Base-by-base conservation (phyloP, 2,329 filamentous ascomycete genomes). In the Sporothrix sp. region DNA sequence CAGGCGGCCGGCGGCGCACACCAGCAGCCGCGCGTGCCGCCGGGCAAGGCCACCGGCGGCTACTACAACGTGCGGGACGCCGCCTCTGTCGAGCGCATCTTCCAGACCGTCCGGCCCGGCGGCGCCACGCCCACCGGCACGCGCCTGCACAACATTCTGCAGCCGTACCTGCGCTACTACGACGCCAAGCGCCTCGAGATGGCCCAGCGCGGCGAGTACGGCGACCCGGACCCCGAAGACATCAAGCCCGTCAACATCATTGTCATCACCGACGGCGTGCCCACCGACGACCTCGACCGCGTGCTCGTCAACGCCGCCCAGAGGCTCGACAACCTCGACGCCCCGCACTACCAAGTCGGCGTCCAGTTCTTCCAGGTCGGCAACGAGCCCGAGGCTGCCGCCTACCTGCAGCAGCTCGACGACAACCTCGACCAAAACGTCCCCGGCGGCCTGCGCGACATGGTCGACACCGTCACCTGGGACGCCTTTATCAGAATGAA, bases 321-420 rank as follows among this genome's bases (percentile, higher is more conserved):
- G 64, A 81, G 79, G 61, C 76, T 97, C 28, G 84, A 93, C 60
- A 66, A 66, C 47, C 64, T 85, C 7, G 74, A 82, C 8, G 88
- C 88, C 0, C 80, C 84, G 4, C 75, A 82, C 1, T 85, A 85
- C 72, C 93, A 97, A 69, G 72, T 96, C 8, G 91, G 91, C 30
- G 80, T 97, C 51, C 91, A 97, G 65, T 97, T 97, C 71, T 95
- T 97, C 72, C 91, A 96, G 67, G 85, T 97, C 39, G 91, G 93
- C 51, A 74, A 28, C 45, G 87, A 95, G 58, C 62, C 68, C 1
- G 70, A 66, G 0, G 91, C 90, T 0, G 72, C 74, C 1, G 66
- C 73, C 57, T 80, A 84, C 50, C 71, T 97, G 35, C 70, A 76
- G 58, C 73, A 82, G 42, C 72, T 97, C 7, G 91, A 97, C 62